phyloP scores from a whole-genome alignment of 768 basidiomycete genomes.

The Lentinula edodes region DNA sequence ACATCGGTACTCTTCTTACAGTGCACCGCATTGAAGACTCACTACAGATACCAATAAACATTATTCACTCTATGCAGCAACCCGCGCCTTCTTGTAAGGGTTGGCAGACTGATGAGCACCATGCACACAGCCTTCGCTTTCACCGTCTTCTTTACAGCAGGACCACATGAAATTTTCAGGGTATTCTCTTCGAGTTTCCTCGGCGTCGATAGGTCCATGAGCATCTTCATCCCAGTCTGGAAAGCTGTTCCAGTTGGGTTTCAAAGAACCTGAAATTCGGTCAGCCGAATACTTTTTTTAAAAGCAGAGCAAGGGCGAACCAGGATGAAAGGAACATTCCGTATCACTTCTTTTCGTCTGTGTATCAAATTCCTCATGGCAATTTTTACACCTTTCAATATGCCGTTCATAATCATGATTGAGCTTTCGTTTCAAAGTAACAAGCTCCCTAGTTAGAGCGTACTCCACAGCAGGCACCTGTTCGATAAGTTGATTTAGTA shows the following conservation, averaged over 20 bases:
- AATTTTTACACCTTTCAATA: slow-evolving; percentile 43
- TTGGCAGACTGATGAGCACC: neutral
- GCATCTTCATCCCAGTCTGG: slow-evolving; percentile 42
- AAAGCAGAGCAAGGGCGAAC: slow-evolving; percentile 21
- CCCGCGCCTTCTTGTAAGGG: neutral
- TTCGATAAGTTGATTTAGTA: slow-evolving; percentile 32
- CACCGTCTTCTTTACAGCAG: slow-evolving; percentile 40
- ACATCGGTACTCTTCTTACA: neutral
- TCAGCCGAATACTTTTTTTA: neutral
- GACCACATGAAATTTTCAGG: slow-evolving; percentile 48
- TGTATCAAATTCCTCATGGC: slow-evolving; percentile 42
- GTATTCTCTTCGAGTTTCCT: slow-evolving; percentile 29
- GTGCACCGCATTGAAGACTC: neutral
- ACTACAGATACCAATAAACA: neutral
- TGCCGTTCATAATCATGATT: slow-evolving; percentile 28
- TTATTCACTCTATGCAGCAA: neutral
- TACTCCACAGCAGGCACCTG: slow-evolving; percentile 35
- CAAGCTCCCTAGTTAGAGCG: slow-evolving; percentile 36
- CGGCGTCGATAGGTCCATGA: slow-evolving; percentile 42
- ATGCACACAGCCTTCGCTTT: slow-evolving; percentile 26
- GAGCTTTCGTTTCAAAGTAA: slow-evolving; percentile 28
- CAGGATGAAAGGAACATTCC: slow-evolving; percentile 48
- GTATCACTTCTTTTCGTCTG: slow-evolving; percentile 27
- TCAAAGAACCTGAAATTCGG: slow-evolving; percentile 29
- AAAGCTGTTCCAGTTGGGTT: slow-evolving; percentile 33